Conservation (phyloP, 306 rosid species). For the Carpinus fangiana region DNA sequence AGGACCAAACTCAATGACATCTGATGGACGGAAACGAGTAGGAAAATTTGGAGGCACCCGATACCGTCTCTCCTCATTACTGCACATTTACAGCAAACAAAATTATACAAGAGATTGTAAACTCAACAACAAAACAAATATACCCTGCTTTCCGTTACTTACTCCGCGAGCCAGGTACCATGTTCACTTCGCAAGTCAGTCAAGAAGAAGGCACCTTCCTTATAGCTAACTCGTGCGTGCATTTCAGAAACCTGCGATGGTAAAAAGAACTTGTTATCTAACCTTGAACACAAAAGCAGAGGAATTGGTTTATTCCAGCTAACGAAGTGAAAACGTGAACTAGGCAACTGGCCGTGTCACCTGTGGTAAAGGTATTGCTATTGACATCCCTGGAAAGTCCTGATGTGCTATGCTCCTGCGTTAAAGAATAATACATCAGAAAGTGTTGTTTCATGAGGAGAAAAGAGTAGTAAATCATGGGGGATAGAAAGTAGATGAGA, state of each 20-base stretch:
- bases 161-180: constrained; percentile 91
- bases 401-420: constrained; percentile 48
- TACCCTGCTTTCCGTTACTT: constrained; percentile 35
- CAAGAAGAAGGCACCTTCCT: constrained; percentile 77
- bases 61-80: constrained; percentile 71
- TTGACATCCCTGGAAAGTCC: constrained; percentile 44
- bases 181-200: constrained; percentile 70
- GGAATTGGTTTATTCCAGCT: neutral
- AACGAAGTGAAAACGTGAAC: neutral
- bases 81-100: constrained; percentile 31
- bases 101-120: neutral
- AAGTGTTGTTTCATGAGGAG: neutral
- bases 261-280: constrained; percentile 16
- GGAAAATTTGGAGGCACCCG: constrained; percentile 58
- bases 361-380: constrained; percentile 60
- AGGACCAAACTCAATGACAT: constrained; percentile 75
- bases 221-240: constrained; percentile 69
- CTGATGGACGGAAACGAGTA: constrained; percentile 63
- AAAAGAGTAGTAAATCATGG: neutral
- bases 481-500: constrained; percentile 4
- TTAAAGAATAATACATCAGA: constrained; percentile 20
- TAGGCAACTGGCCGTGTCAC: constrained; percentile 32
- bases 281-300: constrained; percentile 5
- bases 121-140: neutral
- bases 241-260: constrained; percentile 59